Base-by-base conservation (phyloP, 179 eudicot species). In the Actinidia polygama region DNA sequence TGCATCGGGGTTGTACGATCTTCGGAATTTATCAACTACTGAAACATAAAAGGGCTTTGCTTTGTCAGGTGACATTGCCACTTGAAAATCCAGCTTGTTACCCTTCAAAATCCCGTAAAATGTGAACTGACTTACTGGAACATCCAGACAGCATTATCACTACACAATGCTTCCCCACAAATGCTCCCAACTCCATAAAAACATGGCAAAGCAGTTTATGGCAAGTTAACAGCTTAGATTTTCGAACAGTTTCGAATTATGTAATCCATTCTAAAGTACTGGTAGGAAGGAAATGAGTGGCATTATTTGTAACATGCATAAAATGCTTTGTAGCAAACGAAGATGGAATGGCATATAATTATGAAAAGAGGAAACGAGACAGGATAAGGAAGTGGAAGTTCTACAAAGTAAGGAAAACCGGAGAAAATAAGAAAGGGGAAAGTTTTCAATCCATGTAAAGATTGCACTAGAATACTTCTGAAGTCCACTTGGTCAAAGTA, bases 61-160 rank as follows among this genome's bases (percentile, higher is more conserved):
- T 84, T 77, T 87, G 61, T 88, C 92, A 16, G 99, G 98, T 36
- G 98, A 87, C 99, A 94, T 96, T 58, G 99, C 98, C 83, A 96
- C 97, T 84, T 96, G 99, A 89, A 94, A 96, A 91, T 96, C 99
- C 11, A 98, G 99, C 87, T 96, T 96, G 89, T 96, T 96, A 77
- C 99, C 99, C 95, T 96, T 96, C 88, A 96, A 87, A 77, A 91
- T 86, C 82, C 99, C 99, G 88, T 91, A 96, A 49, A 96, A 87
- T 62, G 99, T 96, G 84, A 96, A 96, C 85, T 96, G 99, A 87
- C 99, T 96, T 81, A 96, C 99, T 94, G 94, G 84, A 89, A 84
- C 71, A 90, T 59, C 69, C 44, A 70, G 69, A 77, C n/a, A 80
- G 19, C 61, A 63, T 61, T n/a, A 82, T 62, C 70, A 66, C 16